These are phyloP conservation scores for Suillus bovinus DNA, from an alignment of 768 basidiomycete genomes.

Conservation along the genomic window DNA sequence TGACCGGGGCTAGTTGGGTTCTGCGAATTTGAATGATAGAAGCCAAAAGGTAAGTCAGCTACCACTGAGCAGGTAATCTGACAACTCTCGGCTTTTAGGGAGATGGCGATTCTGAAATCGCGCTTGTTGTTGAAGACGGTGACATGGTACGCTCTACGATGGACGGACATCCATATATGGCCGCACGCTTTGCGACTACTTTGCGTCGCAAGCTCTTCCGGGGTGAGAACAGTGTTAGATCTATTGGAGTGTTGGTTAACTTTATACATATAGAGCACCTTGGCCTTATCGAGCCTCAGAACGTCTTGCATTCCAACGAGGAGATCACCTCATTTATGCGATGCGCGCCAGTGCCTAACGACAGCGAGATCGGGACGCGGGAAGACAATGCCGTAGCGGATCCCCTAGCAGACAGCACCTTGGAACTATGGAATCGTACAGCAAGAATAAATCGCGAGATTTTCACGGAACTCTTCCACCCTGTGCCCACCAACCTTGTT, in stretches of 20 bases:
- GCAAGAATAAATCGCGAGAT: slow-evolving; percentile 82
- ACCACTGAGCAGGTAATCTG: background rate
- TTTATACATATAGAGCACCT: slow-evolving; percentile 71
- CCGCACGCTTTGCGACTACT: slow-evolving; percentile 78
- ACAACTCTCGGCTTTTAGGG: slow-evolving; percentile 46
- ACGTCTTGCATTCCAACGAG: slow-evolving; percentile 39
- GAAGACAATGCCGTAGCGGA: slow-evolving; percentile 77
- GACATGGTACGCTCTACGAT: slow-evolving; percentile 75
- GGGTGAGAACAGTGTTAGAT: slow-evolving; percentile 44
- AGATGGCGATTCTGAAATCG: slow-evolving; percentile 94
- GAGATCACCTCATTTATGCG: slow-evolving; percentile 64
- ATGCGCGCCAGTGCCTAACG: slow-evolving; percentile 70
- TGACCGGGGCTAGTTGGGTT: slow-evolving; percentile 66
- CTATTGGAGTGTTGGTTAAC: slow-evolving; percentile 11
- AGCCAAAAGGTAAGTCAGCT: slow-evolving; percentile 60
- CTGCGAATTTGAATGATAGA: slow-evolving; percentile 90
- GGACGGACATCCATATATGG: slow-evolving; percentile 75
- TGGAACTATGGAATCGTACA: slow-evolving; percentile 63
- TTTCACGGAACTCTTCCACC: slow-evolving; percentile 83
- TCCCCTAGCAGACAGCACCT: slow-evolving; percentile 64
- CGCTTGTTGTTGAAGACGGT: slow-evolving; percentile 85
- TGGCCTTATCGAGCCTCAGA: slow-evolving; percentile 80
- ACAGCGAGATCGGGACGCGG: slow-evolving; percentile 56
- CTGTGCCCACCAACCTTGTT: slow-evolving; percentile 84
- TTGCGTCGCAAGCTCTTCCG: slow-evolving; percentile 82